Conservation (phyloP, 495 filamentous ascomycete species). For the Penicillium taxi region DNA sequence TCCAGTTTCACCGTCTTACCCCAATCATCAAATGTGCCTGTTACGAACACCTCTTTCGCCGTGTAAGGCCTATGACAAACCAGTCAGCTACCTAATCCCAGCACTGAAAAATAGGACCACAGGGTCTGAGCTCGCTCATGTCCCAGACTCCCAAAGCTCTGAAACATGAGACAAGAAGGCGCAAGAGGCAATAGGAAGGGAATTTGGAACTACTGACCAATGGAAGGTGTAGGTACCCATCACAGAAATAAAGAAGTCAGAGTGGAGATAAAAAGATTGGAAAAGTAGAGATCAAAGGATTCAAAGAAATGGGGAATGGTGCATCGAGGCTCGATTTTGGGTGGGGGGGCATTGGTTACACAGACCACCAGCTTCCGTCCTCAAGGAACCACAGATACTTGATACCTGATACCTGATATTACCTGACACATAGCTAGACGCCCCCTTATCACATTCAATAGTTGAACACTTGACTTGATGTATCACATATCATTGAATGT, state of each 20-base stretch:
- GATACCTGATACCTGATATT: too few species aligned
- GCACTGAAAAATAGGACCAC: too few species aligned
- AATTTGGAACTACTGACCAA: slow-evolving; percentile 29
- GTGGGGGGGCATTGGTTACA: slow-evolving; percentile 9
- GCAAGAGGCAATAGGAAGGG: not conserved
- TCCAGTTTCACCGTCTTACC: slow-evolving; percentile 72
- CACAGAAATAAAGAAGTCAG: slow-evolving; percentile 1
- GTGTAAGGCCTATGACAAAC: slow-evolving; percentile 54
- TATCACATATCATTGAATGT: too few species aligned
- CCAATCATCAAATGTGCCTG: slow-evolving; percentile 95
- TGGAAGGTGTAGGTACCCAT: slow-evolving; percentile 40
- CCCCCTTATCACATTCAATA: too few species aligned
- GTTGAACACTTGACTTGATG: too few species aligned
- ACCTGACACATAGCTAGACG: too few species aligned
- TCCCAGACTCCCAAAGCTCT: too few species aligned
- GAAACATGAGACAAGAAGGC: slow-evolving; percentile 1
- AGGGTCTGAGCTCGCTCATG: too few species aligned
- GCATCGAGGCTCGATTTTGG: slow-evolving; percentile 6
- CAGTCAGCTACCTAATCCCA: slow-evolving; percentile 25
- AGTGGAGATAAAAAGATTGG: not conserved
- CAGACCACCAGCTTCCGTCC: too few species aligned
- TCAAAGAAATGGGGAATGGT: slow-evolving; percentile 3
- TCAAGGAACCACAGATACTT: too few species aligned
- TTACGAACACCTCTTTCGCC: slow-evolving; percentile 84
- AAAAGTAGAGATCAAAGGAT: not conserved